phyloP scores from a whole-genome alignment of 2,329 filamentous ascomycete genomes.

The Zasmidium citrigriseum region DNA sequence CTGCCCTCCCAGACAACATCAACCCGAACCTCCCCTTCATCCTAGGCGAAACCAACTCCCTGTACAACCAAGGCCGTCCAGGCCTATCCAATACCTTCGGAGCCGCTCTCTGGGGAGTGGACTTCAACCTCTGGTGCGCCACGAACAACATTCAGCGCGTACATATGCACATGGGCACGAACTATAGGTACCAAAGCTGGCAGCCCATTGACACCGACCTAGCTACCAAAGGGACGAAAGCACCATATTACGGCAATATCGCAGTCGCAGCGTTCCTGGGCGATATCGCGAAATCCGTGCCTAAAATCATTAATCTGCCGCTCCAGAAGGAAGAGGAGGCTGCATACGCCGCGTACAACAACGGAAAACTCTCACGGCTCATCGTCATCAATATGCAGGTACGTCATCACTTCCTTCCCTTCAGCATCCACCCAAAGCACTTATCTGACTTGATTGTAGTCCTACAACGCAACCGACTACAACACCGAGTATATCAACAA shows the following conservation, averaged over 20 bases:
- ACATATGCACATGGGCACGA: conserved; percentile 66
- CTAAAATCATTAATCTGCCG: conserved; percentile 50
- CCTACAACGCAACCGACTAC: conserved; percentile 52
- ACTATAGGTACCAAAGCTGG: conserved; percentile 64
- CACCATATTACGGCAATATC: conserved; percentile 65
- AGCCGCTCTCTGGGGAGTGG: conserved; percentile 64
- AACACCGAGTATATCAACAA: conserved; percentile 47
- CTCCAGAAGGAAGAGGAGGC: conserved; percentile 46
- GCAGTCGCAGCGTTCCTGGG: conserved; percentile 60
- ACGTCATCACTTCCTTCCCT: neutral
- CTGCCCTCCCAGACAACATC: conserved; percentile 30
- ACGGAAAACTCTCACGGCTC: conserved; percentile 48
- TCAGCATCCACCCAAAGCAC: neutral
- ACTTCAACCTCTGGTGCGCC: conserved; percentile 63
- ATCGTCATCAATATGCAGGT: conserved; percentile 59
- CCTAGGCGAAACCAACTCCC: conserved; percentile 63
- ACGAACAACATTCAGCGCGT: conserved; percentile 57
- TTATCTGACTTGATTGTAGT: neutral
- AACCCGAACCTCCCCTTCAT: conserved; percentile 52
- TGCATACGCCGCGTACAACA: conserved; percentile 59
- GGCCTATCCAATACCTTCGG: conserved; percentile 67
- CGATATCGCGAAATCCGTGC: conserved; percentile 38
- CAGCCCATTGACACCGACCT: conserved; percentile 57
- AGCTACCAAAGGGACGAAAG: conserved; percentile 58
- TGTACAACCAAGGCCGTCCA: conserved; percentile 63